phyloP scores from a whole-genome alignment of 345 rosid genomes.

The Syzygium oleosum region DNA sequence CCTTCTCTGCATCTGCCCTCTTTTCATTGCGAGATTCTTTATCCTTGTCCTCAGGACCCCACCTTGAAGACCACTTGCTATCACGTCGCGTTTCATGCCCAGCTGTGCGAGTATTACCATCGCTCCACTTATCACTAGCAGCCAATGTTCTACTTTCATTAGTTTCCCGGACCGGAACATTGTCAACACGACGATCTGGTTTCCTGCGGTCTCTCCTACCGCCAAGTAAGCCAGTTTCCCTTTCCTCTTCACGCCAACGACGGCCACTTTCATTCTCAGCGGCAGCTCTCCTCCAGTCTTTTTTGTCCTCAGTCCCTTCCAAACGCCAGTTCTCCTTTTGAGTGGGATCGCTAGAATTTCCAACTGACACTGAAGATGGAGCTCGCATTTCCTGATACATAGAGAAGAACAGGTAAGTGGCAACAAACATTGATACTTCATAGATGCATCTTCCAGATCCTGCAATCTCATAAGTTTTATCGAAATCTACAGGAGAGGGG shows the following conservation, averaged over 20 bases:
- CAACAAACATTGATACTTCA: not conserved
- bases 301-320: conserved; percentile 60
- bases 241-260: conserved; percentile 81
- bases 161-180: conserved; percentile 28
- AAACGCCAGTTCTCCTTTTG: conserved; percentile 62
- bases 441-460: not conserved
- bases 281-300: conserved; percentile 53
- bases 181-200: conserved; percentile 43
- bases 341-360: conserved; percentile 32
- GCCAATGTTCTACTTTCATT: conserved; percentile 45
- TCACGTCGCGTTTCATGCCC: conserved; percentile 77
- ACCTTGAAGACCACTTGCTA: conserved; percentile 92
- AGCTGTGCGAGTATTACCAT: conserved; percentile 43
- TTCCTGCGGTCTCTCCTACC: conserved; percentile 55
- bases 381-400: conserved; percentile 38
- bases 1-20: conserved; percentile 53
- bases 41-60: conserved; percentile 98
- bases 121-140: conserved; percentile 68
- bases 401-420: not conserved
- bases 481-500: not conserved
- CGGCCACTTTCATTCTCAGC: conserved; percentile 40
- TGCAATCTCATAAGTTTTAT: not conserved
- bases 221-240: conserved; percentile 67
- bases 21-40: conserved; percentile 63
- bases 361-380: conserved; percentile 23